These are phyloP conservation scores for Edaphochlamys debaryana DNA, from an alignment of 139 green algal genomes.

Conservation along the genomic window DNA sequence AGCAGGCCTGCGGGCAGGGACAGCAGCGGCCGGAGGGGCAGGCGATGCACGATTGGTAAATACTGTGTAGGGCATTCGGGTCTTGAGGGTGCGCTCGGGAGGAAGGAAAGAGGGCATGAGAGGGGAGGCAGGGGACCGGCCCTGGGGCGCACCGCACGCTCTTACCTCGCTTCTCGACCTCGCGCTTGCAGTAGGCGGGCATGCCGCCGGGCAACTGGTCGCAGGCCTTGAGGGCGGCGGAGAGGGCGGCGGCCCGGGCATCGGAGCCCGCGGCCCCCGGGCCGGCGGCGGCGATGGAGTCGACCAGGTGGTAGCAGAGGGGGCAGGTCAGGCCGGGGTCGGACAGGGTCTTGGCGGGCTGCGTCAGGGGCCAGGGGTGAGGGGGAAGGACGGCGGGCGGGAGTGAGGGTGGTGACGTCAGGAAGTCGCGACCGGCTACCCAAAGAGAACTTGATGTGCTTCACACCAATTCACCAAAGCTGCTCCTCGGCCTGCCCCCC, in stretches of 20 bases:
- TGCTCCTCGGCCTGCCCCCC: no score
- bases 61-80: no score
- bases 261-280: not conserved
- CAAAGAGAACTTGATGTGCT: no score
- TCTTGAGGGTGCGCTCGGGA: no score
- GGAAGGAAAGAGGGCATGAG: no score
- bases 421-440: no score
- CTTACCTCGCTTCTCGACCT: not conserved
- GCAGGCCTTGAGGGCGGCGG: not conserved
- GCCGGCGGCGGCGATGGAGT: not conserved
- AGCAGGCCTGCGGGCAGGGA: no score
- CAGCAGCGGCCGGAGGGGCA: no score
- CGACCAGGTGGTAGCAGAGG: not conserved
- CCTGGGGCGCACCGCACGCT: no score
- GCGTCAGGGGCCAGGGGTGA: not conserved
- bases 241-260: not conserved
- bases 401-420: no score
- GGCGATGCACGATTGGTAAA: not conserved
- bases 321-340: slow-evolving; percentile 1
- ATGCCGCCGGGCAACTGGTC: not conserved
- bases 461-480: no score
- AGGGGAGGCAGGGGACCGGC: no score
- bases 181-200: not conserved
- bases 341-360: not conserved
- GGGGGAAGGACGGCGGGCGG: not conserved